Evolutionary conservation across 495 filamentous ascomycete species (phyloP), one percentile per base, ranked within the genome.

Genomic region (Aspergillus cavernicola): DNA sequence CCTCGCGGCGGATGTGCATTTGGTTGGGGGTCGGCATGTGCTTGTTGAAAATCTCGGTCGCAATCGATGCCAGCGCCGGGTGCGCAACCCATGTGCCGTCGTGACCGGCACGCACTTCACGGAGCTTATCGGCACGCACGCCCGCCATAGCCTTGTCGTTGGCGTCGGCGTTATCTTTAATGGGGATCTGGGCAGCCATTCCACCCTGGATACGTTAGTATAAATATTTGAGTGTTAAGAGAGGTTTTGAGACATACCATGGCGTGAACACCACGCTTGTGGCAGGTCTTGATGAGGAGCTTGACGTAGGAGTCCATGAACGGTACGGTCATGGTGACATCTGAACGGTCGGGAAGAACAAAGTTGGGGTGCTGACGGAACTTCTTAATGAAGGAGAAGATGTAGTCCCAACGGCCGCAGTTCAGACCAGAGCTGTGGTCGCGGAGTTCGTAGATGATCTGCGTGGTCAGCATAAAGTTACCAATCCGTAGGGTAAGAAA

Each of bases 371-470:
- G 91, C 59, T 96, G 83, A 61, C 95, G 88, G 85, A 97, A 97
- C 75, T 96, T 96, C 81, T 99, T 99, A 80, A 99, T 99, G 66
- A 93, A 89, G 70, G 86, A 92, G 80, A 99, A 98, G 76, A 99
- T 97, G 80, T 99, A 99, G 68, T 99, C 93, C 93, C 93, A 99
- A 44, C 93, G 87, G 44, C 93, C 93, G 72, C 93, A 99, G 80
- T 99, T 99, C 58, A 99, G 81, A 47, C 93, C 93, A 10, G 93
- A 87, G 71, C 85, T 90, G 78, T 99, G 93, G 66, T 97, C 92
- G 32, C 93, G 89, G 56, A 99, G 86, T 73, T 99, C 93, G 76
- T 96, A 99, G 71, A 99, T 97, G 72, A 98, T 97, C 86, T 47
- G 24, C 2, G 24, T 2, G 7, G 32, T 47, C 15, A 47, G 31